Conservation (phyloP, 1,284 basidiomycete species). For the Cryptococcus jaspeensis region DNA sequence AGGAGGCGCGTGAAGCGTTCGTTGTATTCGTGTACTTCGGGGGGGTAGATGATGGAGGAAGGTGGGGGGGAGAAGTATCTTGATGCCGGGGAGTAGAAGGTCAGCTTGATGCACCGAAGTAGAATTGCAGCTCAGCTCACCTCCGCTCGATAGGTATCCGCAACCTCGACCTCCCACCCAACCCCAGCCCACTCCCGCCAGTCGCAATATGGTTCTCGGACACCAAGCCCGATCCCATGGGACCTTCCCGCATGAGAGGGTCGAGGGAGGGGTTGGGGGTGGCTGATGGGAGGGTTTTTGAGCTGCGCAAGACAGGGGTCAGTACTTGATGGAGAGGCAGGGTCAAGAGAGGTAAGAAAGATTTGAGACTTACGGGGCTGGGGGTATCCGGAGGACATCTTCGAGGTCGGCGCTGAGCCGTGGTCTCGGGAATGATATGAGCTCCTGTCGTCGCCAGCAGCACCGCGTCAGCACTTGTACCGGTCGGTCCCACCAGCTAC, state of each 20-base stretch:
- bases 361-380: constrained; percentile 39
- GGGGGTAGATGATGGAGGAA: constrained; percentile 73
- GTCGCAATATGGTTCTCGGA: not conserved
- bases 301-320: not conserved
- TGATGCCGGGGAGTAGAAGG: not conserved
- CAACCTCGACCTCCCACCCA: constrained; percentile 18
- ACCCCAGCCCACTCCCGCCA: constrained; percentile 2
- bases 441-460: constrained; percentile 60
- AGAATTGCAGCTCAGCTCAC: not conserved
- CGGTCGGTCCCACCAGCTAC: too few relatives aligned
- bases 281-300: constrained; percentile 32
- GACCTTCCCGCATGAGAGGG: constrained; percentile 46
- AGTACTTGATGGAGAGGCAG: too few relatives aligned
- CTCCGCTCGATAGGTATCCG: constrained; percentile 51
- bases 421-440: constrained; percentile 77
- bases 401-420: constrained; percentile 66
- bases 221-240: constrained; percentile 16
- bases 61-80: constrained; percentile 81
- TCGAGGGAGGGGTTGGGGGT: constrained; percentile 50
- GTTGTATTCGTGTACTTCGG: constrained; percentile 93
- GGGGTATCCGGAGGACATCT: constrained; percentile 62
- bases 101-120: not conserved
- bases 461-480: too few relatives aligned
- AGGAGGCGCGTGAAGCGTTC: constrained; percentile 82
- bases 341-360: not conserved